phyloP scores from a whole-genome alignment of 192 early-diverging fungal species.

The Backusella tarrabulga region DNA sequence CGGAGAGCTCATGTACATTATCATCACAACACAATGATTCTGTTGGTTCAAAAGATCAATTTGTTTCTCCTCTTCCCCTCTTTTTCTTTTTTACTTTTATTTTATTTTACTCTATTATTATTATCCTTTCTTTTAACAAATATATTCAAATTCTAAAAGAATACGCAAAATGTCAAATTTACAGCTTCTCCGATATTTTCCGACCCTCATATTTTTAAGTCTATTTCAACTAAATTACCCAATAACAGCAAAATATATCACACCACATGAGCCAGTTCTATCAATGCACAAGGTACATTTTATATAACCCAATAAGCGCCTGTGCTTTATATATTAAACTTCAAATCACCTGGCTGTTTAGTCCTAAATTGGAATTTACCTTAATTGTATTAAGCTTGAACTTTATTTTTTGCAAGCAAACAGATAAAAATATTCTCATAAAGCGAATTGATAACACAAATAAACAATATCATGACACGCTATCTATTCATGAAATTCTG shows the following conservation, averaged over 20 bases:
- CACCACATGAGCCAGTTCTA: not conserved
- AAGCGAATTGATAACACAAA: not conserved
- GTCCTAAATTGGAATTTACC: not conserved
- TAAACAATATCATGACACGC: not conserved
- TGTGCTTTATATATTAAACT: not conserved
- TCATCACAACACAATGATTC: not conserved
- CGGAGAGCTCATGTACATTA: not conserved
- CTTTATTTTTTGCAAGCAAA: not conserved
- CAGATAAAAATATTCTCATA: not conserved
- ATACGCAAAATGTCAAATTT: not conserved
- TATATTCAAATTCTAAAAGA: not conserved
- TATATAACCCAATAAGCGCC: not conserved
- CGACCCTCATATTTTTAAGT: not conserved
- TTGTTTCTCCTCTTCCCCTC: not conserved
- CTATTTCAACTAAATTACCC: not conserved
- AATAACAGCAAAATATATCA: not conserved
- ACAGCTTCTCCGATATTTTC: constrained; percentile 6
- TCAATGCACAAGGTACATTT: constrained; percentile 3
- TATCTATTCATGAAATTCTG: not conserved
- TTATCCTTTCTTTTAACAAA: not conserved
- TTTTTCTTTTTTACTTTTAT: constrained; percentile 12
- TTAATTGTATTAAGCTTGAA: not conserved
- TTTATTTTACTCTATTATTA: constrained; percentile 6
- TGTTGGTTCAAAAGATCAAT: constrained; percentile 14
- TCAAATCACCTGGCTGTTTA: not conserved